Evolutionary conservation across 1,139 yeast species (phyloP).

Genomic region (Geotrichum siamense): DNA sequence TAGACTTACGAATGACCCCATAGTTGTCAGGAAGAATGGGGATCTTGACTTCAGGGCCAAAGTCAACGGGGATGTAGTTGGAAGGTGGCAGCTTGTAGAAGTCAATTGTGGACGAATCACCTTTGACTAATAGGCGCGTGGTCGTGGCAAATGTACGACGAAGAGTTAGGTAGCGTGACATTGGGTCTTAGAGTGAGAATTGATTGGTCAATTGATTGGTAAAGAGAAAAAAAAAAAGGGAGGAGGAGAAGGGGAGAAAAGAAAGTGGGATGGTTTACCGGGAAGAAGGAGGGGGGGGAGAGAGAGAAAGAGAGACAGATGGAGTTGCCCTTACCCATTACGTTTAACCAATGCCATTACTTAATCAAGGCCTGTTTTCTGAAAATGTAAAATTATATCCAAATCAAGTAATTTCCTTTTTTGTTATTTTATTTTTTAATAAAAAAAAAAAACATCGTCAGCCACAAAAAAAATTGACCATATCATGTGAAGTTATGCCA

Average conservation of each 20-base stretch:
- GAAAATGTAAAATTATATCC: no score
- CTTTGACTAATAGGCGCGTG: slow-evolving; percentile 31
- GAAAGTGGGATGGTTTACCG: neutral
- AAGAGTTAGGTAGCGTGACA: slow-evolving; percentile 1
- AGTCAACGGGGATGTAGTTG: slow-evolving; percentile 22
- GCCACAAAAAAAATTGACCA: neutral
- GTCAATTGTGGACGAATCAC: slow-evolving; percentile 39
- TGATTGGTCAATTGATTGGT: no score
- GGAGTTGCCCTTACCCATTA: no score
- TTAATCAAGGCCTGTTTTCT: no score
- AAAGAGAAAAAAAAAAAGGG: neutral
- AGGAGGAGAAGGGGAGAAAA: neutral
- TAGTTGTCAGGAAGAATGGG: slow-evolving; percentile 36
- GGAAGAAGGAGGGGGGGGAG: neutral
- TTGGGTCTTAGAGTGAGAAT: no score
- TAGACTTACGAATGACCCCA: slow-evolving; percentile 9
- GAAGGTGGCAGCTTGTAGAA: slow-evolving; percentile 36
- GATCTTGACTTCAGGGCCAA: slow-evolving; percentile 32
- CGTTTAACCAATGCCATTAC: no score
- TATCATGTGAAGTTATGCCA: slow-evolving; percentile 16
- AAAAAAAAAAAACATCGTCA: no score
- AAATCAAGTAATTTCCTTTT: neutral
- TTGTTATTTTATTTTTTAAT: no score
- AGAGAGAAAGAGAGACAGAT: no score
- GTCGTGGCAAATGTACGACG: slow-evolving; percentile 21